phyloP scores from a whole-genome alignment of 768 basidiomycete species.

The Suillus weaverae region DNA sequence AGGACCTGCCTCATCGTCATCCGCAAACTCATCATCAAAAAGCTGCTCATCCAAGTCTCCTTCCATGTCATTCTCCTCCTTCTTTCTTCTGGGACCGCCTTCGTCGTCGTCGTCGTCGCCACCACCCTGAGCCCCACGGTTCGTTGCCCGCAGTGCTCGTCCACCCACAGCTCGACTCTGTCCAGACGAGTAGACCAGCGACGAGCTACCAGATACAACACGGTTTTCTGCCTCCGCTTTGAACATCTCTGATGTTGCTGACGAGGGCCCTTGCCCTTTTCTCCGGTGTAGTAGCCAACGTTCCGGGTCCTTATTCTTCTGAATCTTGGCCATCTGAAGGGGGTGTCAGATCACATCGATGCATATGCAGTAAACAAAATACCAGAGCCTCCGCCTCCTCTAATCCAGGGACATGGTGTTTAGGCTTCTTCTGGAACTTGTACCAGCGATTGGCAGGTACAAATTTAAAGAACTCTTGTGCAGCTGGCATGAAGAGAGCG shows the following conservation, averaged over 20 bases:
- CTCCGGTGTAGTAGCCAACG: slow-evolving; percentile 67
- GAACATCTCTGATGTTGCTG: slow-evolving; percentile 66
- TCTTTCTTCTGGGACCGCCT: slow-evolving; percentile 49
- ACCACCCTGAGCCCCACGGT: slow-evolving; percentile 59
- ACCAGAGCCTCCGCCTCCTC: slow-evolving; percentile 70
- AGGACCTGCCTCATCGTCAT: slow-evolving; percentile 80
- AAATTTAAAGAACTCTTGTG: slow-evolving; percentile 82
- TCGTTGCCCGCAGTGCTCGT: slow-evolving; percentile 62
- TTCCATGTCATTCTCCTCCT: slow-evolving; percentile 68
- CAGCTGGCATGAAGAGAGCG: slow-evolving; percentile 83
- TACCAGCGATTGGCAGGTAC: slow-evolving; percentile 89
- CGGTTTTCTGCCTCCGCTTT: slow-evolving; percentile 60
- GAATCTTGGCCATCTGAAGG: slow-evolving; percentile 41
- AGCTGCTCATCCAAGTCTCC: slow-evolving; percentile 82
- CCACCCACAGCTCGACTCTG: slow-evolving; percentile 73
- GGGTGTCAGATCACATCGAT: slow-evolving; percentile 1
- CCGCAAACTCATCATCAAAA: slow-evolving; percentile 83
- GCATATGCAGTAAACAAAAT: slow-evolving; percentile 27
- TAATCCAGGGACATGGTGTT: slow-evolving; percentile 66
- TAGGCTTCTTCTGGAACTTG: slow-evolving; percentile 86
- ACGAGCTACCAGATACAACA: slow-evolving; percentile 39
- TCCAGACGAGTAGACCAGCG: slow-evolving; percentile 47
- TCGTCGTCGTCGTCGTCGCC: slow-evolving; percentile 76
- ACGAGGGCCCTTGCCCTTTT: slow-evolving; percentile 58
- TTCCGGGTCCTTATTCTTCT: slow-evolving; percentile 75